These are phyloP conservation scores for Silene uniflora DNA, from an alignment of 148 eudicot genomes.

Conservation along the genomic window DNA sequence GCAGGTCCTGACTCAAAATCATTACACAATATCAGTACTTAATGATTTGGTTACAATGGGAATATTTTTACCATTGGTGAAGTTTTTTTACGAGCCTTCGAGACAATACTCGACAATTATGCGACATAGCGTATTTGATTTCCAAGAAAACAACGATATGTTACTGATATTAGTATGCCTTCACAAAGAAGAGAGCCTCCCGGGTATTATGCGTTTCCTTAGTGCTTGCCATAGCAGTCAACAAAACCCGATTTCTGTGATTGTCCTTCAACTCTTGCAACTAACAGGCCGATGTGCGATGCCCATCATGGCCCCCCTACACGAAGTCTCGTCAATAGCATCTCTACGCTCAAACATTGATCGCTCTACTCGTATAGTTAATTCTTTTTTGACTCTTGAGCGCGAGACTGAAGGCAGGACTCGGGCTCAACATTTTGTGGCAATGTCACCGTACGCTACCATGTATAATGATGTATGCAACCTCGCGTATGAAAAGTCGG, in stretches of 20 bases:
- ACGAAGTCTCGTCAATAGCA: slow-evolving; percentile 18
- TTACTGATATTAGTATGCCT: slow-evolving; percentile 4
- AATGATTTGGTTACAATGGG: background rate
- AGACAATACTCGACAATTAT: slow-evolving; percentile 13
- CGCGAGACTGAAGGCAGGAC: slow-evolving; percentile 14
- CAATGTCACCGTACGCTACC: slow-evolving; percentile 21
- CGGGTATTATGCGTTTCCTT: background rate
- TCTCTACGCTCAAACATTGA: slow-evolving; percentile 18
- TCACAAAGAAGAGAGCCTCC: slow-evolving; percentile 16
- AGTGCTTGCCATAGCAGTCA: background rate
- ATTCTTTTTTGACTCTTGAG: slow-evolving; percentile 17
- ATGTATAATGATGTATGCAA: slow-evolving; percentile 26
- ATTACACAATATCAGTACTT: background rate
- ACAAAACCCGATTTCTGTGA: background rate
- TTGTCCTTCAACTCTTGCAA: slow-evolving; percentile 23
- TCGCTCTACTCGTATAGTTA: slow-evolving; percentile 21
- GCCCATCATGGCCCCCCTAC: slow-evolving; percentile 28
- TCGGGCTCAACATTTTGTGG: slow-evolving; percentile 22
- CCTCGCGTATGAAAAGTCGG: slow-evolving; percentile 19
- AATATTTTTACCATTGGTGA: slow-evolving; percentile 6
- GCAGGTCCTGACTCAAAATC: background rate
- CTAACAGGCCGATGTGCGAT: slow-evolving; percentile 21
- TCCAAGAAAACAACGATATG: background rate
- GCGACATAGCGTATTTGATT: slow-evolving; percentile 1
- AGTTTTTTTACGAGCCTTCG: slow-evolving; percentile 10